Base-by-base conservation (phyloP, 2,329 filamentous ascomycete genomes). In the Fusarium pseudocircinatum region DNA sequence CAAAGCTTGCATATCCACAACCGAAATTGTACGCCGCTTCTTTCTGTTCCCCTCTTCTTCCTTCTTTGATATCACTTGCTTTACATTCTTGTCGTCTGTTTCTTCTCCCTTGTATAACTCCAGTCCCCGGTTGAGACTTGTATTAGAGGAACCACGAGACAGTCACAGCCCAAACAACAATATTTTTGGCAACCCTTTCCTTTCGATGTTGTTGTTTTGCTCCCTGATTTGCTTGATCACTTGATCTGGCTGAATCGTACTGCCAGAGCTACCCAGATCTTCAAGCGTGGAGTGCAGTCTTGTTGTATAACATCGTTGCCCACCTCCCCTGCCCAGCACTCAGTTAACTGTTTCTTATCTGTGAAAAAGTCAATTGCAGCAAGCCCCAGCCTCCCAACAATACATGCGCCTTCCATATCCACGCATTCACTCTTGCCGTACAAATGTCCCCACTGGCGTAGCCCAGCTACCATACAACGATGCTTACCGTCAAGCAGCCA, bases 401-500 rank as follows among this genome's bases (percentile, higher is more conserved):
- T 20, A 69, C 49, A 50, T 54, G 22, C 26, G 42, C 62, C 42
- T 53, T 47, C 16, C 54, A 74, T 67, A 56, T 43, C 63, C 58
- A 67, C 54, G 11, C 44, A 61, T 42, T 32, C 52, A 37, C 42
- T 60, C 50, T 61, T 60, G 50, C 61, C 62, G 66, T 66, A 65
- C 77, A 73, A 77, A 81, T 80, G 75, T 72, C 70, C 70, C 72
- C 70, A 71, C 75, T 77, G 75, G 69, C 67, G 73, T 76, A 74
- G 72, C 70, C 71, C 68, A 75, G 72, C 68, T 77, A 70, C 74
- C 77, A 78, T 78, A 78, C 77, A 82, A 89, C 84, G 83, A 90
- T 90, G 87, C 88, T 90, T 85, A 90, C 88, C 83, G 83, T 87
- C 80, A 89, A 86, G 83, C 88, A 90, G 87, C 86, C 87, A 83